A percentile compares a stretch with the other conserved stretches of the same genome.
Conservation (phyloP, 306 rosid species). For the Vachellia pachyceras region DNA sequence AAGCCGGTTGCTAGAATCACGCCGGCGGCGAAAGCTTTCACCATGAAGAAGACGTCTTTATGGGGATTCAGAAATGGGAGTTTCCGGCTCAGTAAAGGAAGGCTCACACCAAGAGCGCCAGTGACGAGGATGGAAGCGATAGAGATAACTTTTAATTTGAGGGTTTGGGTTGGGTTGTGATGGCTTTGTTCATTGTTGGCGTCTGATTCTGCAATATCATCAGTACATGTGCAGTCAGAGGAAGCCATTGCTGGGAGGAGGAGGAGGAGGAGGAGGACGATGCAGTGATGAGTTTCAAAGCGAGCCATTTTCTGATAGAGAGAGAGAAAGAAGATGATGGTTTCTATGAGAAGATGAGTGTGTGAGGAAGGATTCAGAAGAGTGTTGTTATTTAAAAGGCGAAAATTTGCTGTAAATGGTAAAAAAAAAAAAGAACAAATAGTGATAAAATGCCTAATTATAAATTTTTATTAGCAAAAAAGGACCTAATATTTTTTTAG, state of each 20-base stretch:
- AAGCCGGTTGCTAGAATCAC: conserved; percentile 87
- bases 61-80: background rate
- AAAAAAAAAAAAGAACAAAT: too few relatives aligned
- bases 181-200: background rate
- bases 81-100: background rate
- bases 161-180: background rate
- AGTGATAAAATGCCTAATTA: too few relatives aligned
- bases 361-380: background rate
- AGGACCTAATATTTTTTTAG: too few relatives aligned
- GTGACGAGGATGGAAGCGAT: background rate
- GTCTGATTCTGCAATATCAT: background rate
- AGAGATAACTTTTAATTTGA: background rate
- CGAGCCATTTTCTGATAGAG: background rate
- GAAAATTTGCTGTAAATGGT: background rate
- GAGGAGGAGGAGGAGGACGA: background rate
- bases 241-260: background rate
- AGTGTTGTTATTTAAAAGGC: background rate
- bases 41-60: conserved; percentile 46
- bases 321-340: background rate
- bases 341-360: background rate
- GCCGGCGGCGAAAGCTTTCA: conserved; percentile 93
- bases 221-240: background rate
- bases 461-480: too few relatives aligned
- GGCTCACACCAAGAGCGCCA: conserved; percentile 8
- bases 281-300: background rate